Percentiles rank a stretch among this genome's conserved stretches.
Evolutionary conservation across 2,329 filamentous ascomycete species (phyloP).

Genomic region (Neospermospora avenae): DNA sequence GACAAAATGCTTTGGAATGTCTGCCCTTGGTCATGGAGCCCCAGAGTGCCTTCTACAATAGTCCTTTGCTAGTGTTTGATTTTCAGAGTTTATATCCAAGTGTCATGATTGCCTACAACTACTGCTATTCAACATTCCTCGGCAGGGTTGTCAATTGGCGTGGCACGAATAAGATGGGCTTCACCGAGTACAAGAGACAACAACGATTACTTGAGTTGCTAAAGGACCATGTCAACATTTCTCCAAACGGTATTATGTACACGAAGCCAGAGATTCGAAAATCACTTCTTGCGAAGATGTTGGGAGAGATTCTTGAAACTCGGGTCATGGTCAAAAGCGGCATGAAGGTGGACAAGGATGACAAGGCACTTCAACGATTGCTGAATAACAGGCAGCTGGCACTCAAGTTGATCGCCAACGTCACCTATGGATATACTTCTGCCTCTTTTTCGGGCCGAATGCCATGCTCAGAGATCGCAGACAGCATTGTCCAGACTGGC

Average conservation of each 20-base stretch:
- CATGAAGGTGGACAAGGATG: slow-evolving; percentile 91
- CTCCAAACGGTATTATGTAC: slow-evolving; percentile 97
- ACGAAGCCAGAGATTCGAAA: slow-evolving; percentile 80
- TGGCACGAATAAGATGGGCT: slow-evolving; percentile 93
- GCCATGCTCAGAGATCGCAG: slow-evolving; percentile 96
- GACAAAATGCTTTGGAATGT: slow-evolving; percentile 92
- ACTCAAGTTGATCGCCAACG: slow-evolving; percentile 94
- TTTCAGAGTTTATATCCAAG: slow-evolving; percentile 96
- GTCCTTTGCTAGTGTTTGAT: slow-evolving; percentile 85
- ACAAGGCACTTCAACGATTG: slow-evolving; percentile 79
- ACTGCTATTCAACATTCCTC: slow-evolving; percentile 96
- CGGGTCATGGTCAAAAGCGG: slow-evolving; percentile 96
- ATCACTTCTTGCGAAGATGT: slow-evolving; percentile 91
- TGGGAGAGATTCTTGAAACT: slow-evolving; percentile 92
- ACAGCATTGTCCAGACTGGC: slow-evolving; percentile 95
- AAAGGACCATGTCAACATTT: slow-evolving; percentile 82
- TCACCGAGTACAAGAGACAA: slow-evolving; percentile 79
- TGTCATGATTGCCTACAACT: slow-evolving; percentile 99
- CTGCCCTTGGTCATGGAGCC: slow-evolving; percentile 96
- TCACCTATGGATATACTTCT: slow-evolving; percentile 97
- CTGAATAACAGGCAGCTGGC: slow-evolving; percentile 93
- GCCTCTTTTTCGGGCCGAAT: slow-evolving; percentile 95
- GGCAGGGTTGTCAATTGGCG: slow-evolving; percentile 84
- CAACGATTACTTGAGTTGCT: slow-evolving; percentile 72
- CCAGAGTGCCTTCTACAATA: slow-evolving; percentile 89